Evolutionary conservation across 2,329 filamentous ascomycete genomes (phyloP).

Genomic region (Emergomyces orientalis): DNA sequence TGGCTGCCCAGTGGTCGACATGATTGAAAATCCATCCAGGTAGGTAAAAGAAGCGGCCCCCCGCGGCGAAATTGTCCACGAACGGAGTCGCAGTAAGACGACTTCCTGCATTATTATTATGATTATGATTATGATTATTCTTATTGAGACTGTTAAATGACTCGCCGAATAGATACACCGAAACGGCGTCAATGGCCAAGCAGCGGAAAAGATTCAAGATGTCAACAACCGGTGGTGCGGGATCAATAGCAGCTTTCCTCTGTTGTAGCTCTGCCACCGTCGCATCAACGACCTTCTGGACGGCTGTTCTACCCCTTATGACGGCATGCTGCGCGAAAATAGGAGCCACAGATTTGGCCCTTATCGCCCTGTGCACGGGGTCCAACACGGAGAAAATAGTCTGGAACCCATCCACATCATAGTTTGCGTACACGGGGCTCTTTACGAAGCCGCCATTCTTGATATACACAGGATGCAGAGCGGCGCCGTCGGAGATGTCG

Average conservation of each 20-base stretch:
- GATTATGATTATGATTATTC: constrained; percentile 9
- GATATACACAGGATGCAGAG: background rate
- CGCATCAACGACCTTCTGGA: constrained; percentile 18
- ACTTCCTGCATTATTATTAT: no score
- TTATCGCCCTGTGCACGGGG: constrained; percentile 24
- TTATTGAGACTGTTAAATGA: constrained; percentile 43
- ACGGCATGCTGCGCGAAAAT: constrained; percentile 34
- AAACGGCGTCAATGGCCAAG: constrained; percentile 47
- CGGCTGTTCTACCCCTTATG: constrained; percentile 14
- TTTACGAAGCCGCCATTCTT: background rate
- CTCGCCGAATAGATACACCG: constrained; percentile 45
- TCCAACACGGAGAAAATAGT: background rate
- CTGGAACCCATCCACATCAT: background rate
- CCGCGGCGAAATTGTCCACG: constrained; percentile 47
- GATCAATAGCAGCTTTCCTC: constrained; percentile 12
- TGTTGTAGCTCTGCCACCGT: constrained; percentile 17
- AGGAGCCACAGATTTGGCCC: constrained; percentile 44
- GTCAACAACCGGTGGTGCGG: constrained; percentile 16
- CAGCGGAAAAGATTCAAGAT: constrained; percentile 42
- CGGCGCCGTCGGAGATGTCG: background rate
- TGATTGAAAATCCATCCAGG: constrained; percentile 34
- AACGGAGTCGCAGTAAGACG: constrained; percentile 40
- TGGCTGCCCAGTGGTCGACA: constrained; percentile 27
- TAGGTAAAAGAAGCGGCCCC: constrained; percentile 48
- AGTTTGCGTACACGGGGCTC: background rate